These are phyloP conservation scores for Rhynchospora tenuis DNA, from an alignment of 176 grass and related monocot genomes.

Conservation along the genomic window DNA sequence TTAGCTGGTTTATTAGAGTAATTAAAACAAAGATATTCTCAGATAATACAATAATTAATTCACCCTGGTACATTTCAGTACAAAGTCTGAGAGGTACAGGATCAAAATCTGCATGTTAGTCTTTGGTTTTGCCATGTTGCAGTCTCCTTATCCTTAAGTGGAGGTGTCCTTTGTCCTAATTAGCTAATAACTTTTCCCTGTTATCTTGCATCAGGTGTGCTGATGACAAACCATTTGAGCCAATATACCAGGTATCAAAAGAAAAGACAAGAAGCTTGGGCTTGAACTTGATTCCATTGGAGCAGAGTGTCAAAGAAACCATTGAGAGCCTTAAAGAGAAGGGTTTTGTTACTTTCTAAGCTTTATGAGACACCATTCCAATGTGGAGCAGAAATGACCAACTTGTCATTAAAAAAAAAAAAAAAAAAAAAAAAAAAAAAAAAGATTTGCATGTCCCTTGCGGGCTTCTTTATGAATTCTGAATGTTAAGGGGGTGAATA, in stretches of 20 bases:
- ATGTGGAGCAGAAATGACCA: no score
- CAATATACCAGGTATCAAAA: conserved; percentile 7
- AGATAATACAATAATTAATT: neutral
- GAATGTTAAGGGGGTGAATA: neutral
- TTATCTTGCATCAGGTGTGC: neutral
- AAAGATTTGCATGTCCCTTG: no score
- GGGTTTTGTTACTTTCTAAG: conserved; percentile 35
- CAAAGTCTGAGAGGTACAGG: neutral
- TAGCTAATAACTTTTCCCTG: neutral
- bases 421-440: neutral
- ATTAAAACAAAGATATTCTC: neutral
- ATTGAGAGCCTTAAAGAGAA: conserved; percentile 52
- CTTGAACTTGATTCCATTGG: conserved; percentile 23
- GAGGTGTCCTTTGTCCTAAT: neutral
- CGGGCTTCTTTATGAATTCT: no score
- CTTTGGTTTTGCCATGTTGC: neutral
- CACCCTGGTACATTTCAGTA: neutral
- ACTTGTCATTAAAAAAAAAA: neutral
- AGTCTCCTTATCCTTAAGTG: neutral
- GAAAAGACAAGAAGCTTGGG: conserved; percentile 20
- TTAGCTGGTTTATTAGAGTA: neutral
- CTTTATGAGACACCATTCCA: neutral
- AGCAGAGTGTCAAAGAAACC: conserved; percentile 43
- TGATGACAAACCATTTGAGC: conserved; percentile 14
- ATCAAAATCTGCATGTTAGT: neutral